A percentile compares a stretch with the other conserved stretches of the same genome.
Conservation (phyloP, 257 asterid genomes). For the Solanum boliviense region DNA sequence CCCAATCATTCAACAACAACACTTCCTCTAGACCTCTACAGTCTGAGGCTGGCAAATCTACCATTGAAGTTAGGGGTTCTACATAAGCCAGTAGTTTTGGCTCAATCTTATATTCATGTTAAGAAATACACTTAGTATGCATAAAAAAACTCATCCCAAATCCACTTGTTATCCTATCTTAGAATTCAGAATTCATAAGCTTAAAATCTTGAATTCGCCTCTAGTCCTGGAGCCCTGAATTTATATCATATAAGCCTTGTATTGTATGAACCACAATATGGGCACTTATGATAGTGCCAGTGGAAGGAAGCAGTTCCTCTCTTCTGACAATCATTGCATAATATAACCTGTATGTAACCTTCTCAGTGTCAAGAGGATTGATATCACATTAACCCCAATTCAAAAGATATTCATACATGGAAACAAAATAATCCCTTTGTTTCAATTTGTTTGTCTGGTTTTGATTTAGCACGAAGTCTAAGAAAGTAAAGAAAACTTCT, state of each 20-base stretch:
- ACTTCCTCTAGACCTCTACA: not conserved
- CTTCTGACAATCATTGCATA: constrained; percentile 84
- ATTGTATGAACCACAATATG: constrained; percentile 69
- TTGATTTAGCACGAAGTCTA: not conserved
- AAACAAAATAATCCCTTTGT: not conserved
- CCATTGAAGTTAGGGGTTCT: not conserved
- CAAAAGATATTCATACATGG: constrained; percentile 1
- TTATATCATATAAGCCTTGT: constrained; percentile 53
- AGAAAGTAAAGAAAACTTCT: not conserved
- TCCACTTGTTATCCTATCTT: not conserved
- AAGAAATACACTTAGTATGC: not conserved
- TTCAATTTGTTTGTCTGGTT: not conserved
- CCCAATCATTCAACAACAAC: not conserved
- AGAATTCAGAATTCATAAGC: not conserved
- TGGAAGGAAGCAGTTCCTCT: constrained; percentile 67
- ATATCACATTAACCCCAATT: not conserved
- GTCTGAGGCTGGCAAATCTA: not conserved
- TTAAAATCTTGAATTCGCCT: not conserved
- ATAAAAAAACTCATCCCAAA: not conserved
- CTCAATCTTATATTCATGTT: not conserved
- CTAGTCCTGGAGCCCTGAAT: not conserved
- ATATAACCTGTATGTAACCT: constrained; percentile 42
- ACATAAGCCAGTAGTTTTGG: not conserved
- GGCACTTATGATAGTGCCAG: constrained; percentile 81
- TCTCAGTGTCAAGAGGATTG: not conserved